Conservation (phyloP, 768 basidiomycete species). For the Coprinopsis cinerea region DNA sequence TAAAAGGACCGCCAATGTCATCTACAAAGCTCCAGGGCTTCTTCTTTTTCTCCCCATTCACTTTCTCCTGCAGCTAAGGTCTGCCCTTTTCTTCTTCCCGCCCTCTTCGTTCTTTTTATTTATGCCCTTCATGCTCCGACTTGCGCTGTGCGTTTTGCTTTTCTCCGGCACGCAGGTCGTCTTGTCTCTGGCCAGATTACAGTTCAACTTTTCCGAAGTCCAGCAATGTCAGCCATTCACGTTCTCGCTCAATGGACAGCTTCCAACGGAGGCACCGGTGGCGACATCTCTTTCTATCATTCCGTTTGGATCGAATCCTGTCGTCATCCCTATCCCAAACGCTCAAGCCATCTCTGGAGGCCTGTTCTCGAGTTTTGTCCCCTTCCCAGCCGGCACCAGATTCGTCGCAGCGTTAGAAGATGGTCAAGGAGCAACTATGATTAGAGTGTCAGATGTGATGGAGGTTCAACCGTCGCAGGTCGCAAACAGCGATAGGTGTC, state of each 20-base stretch:
- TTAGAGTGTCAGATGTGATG: conserved; percentile 43
- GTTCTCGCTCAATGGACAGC: not conserved
- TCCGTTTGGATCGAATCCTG: conserved; percentile 46
- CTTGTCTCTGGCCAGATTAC: conserved; percentile 3
- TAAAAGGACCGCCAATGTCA: not conserved
- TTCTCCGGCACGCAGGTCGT: conserved; percentile 8
- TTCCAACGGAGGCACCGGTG: not conserved
- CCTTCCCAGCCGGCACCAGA: conserved; percentile 39
- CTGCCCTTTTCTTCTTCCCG: not conserved
- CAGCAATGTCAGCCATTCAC: conserved; percentile 1
- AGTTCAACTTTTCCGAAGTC: conserved; percentile 1
- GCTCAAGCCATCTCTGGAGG: conserved; percentile 30
- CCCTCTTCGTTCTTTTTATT: not conserved
- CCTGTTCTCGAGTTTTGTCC: conserved; percentile 44
- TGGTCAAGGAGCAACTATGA: conserved; percentile 31
- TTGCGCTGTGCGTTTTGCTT: conserved; percentile 4
- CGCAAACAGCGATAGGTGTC: conserved; percentile 31
- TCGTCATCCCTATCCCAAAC: conserved; percentile 40
- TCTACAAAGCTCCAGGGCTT: not conserved
- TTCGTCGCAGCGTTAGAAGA: conserved; percentile 56
- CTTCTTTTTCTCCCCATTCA: conserved; percentile 8
- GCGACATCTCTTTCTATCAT: conserved; percentile 39
- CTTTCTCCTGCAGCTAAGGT: conserved; percentile 8
- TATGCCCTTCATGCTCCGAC: not conserved
- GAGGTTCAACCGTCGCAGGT: conserved; percentile 29